Evolutionary conservation across 2,329 filamentous ascomycete genomes (phyloP), one percentile per base, ranked within the genome.

Genomic region (Colletotrichum plurivorum): DNA sequence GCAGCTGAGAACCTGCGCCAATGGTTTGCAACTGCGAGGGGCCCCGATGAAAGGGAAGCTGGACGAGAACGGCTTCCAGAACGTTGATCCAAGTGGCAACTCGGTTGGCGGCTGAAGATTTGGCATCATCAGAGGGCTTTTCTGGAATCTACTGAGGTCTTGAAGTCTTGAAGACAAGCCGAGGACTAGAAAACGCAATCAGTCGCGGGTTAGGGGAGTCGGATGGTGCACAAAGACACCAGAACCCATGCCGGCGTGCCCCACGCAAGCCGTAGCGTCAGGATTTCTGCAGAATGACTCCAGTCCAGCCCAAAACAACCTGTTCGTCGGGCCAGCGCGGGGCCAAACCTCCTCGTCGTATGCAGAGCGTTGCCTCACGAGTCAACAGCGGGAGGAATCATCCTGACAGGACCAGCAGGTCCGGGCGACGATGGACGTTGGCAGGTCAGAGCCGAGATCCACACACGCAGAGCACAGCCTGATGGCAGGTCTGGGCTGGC

Each of bases 381-480:
- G 43, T 27, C 20, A 10, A 41, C 27, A 5, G 12, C 18, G 31
- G 16, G 20, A 54, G 22, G 27, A 53, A 6, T 45, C n/a, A 7
- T 61, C 15, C 27, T 20, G 52, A 7, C 31, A 39, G 52, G 36
- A 10, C 15, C 22, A 45, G 8, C 15, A 25, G 9, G 22, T 16
- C n/a, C 16, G 10, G 31, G 15, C 22, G 52, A 16, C 15, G n/a
- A 39, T 63, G 41, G 43, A 25, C 12, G 27, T 27, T 51, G 13
- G 9, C 41, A 45, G 10, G 20, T 20, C 15, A 27, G 22, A 22
- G 49, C 18, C 45, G 20, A 22, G 22, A 52, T 36, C 16, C 54
- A 57, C 36, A 10, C 16, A 31, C n/a, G 5, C 43, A 51, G 31
- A 39, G 18, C 20, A 12, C 57, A 60, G 57, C 57, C 36, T 25